phyloP scores from a whole-genome alignment of 2,329 filamentous ascomycete genomes.

The Pseudocercospora musae region DNA sequence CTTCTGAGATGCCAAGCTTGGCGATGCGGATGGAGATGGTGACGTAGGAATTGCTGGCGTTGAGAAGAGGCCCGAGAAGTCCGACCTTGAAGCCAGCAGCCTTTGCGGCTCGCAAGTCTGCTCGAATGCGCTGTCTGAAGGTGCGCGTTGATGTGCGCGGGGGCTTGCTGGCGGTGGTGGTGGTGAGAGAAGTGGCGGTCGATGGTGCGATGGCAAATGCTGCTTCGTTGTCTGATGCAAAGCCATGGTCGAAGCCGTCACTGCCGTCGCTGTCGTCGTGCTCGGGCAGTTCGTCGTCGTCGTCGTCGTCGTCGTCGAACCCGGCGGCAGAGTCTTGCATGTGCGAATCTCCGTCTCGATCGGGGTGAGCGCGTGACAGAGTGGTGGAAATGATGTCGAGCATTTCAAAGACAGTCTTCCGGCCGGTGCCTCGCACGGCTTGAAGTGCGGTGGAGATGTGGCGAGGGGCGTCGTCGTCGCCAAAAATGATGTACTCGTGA shows the following conservation, averaged over 20 bases:
- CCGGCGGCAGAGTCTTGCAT: slow-evolving; percentile 43
- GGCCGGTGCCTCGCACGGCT: slow-evolving; percentile 43
- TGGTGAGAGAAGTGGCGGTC: background rate
- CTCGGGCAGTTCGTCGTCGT: slow-evolving; percentile 36
- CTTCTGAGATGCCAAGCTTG: slow-evolving; percentile 69
- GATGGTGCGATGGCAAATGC: background rate
- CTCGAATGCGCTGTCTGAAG: slow-evolving; percentile 29
- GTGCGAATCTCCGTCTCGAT: slow-evolving; percentile 42
- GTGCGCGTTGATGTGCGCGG: background rate
- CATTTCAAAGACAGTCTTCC: slow-evolving; percentile 49
- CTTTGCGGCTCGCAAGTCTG: slow-evolving; percentile 61
- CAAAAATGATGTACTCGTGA: slow-evolving; percentile 58
- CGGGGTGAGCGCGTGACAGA: slow-evolving; percentile 34
- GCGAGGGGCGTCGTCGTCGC: slow-evolving; percentile 46
- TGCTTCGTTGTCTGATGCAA: slow-evolving; percentile 8
- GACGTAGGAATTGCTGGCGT: slow-evolving; percentile 52
- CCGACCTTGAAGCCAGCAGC: slow-evolving; percentile 68
- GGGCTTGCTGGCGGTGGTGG: background rate
- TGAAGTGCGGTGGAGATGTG: slow-evolving; percentile 45
- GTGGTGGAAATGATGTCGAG: slow-evolving; percentile 46
- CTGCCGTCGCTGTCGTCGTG: slow-evolving; percentile 39
- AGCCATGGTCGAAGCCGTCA: slow-evolving; percentile 23
- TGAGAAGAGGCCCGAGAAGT: slow-evolving; percentile 52
- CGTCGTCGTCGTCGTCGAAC: slow-evolving; percentile 32
- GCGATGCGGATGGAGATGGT: slow-evolving; percentile 66